phyloP scores from a whole-genome alignment of 768 basidiomycete species.

The Goffeauzyma gilvescens region DNA sequence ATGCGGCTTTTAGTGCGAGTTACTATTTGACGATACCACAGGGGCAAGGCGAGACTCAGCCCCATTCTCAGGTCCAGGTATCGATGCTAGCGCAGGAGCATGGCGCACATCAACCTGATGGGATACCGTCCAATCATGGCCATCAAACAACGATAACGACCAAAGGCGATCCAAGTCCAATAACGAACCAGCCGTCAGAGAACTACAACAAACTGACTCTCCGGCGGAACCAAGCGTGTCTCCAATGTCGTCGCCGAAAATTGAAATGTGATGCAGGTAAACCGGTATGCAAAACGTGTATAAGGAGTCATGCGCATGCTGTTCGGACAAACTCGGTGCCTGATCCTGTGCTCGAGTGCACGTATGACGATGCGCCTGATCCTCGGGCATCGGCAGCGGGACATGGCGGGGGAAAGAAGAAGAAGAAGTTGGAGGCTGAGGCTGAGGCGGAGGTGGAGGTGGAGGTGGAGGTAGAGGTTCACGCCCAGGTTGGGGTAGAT shows the following conservation, averaged over 20 bases:
- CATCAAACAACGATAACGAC: too few relatives aligned
- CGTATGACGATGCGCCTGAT: conserved; percentile 18
- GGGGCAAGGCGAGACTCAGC: too few relatives aligned
- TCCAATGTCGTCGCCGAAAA: conserved; percentile 29
- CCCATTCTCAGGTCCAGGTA: too few relatives aligned
- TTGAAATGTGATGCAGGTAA: conserved; percentile 29
- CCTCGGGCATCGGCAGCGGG: conserved; percentile 1
- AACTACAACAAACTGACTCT: conserved; percentile 17
- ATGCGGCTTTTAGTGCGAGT: too few relatives aligned
- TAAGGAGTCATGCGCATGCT: conserved; percentile 26
- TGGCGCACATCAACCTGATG: too few relatives aligned
- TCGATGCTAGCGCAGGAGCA: too few relatives aligned
- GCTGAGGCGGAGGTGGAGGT: not conserved
- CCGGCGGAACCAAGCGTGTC: conserved; percentile 28
- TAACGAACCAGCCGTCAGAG: too few relatives aligned
- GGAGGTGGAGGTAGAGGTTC: not conserved
- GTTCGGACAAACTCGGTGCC: conserved; percentile 14
- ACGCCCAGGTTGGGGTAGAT: not conserved
- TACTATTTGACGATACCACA: too few relatives aligned
- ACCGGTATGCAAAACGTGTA: conserved; percentile 9
- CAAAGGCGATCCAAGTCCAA: too few relatives aligned
- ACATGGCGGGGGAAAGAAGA: conserved; percentile 1
- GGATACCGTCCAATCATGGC: too few relatives aligned
- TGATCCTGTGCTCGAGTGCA: conserved; percentile 16
- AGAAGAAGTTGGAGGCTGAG: not conserved